A percentile compares a stretch with the other conserved stretches of the same genome.
These are phyloP conservation scores for Glebionis coronaria DNA, from an alignment of 129 eudicot genomes.

Conservation along the genomic window DNA sequence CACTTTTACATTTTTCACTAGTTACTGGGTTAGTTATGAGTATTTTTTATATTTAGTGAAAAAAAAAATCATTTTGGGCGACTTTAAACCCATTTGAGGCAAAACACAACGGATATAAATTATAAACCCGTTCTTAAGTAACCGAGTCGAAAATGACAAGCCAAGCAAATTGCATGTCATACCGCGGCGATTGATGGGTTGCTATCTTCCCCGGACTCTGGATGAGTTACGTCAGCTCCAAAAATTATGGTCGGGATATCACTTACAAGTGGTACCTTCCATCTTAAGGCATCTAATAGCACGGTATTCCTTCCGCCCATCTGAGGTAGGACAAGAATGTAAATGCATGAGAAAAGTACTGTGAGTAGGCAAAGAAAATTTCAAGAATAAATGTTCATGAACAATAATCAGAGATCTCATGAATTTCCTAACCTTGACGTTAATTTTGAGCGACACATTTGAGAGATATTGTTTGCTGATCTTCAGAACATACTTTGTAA, in stretches of 20 bases:
- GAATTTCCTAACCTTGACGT: constrained; percentile 50
- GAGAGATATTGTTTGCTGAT: constrained; percentile 68
- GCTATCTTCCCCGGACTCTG: constrained; percentile 71
- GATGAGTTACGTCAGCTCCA: constrained; percentile 87
- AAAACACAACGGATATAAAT: too few relatives aligned
- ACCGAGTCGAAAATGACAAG: too few relatives aligned
- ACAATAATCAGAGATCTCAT: not conserved
- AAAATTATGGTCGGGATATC: constrained; percentile 76
- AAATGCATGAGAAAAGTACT: not conserved
- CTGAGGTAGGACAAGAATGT: constrained; percentile 25
- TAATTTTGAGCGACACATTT: constrained; percentile 63
- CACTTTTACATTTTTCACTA: too few relatives aligned
- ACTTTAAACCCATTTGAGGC: too few relatives aligned
- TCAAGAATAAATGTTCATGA: not conserved
- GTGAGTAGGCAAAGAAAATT: not conserved
- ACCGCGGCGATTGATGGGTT: constrained; percentile 87
- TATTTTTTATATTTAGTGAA: too few relatives aligned
- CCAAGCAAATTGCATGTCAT: not conserved
- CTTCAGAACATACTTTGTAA: constrained; percentile 66
- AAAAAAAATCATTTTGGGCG: too few relatives aligned
- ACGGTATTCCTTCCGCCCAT: constrained; percentile 86
- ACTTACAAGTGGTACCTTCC: constrained; percentile 73
- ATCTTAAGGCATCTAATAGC: constrained; percentile 69
- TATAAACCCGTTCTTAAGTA: too few relatives aligned
- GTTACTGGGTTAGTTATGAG: too few relatives aligned